These are phyloP conservation scores for Trichoderma asperelloides DNA, from an alignment of 495 filamentous ascomycete species.

Conservation along the genomic window DNA sequence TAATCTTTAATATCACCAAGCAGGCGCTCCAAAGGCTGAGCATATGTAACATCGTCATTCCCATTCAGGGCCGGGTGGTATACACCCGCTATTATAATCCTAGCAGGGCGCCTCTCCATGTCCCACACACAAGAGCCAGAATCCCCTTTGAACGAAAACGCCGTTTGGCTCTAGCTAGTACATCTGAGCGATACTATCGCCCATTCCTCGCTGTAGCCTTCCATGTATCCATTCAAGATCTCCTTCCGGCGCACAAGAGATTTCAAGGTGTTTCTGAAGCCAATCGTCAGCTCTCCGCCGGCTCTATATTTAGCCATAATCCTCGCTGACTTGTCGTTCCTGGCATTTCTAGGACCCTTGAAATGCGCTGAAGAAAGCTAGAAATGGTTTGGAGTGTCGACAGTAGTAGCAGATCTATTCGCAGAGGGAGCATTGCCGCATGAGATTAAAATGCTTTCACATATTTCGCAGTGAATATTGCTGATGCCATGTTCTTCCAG, in stretches of 20 bases:
- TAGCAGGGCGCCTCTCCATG: background rate
- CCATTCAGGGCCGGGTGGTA: background rate
- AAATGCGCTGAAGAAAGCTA: background rate
- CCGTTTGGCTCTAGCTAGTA: background rate
- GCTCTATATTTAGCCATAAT: background rate
- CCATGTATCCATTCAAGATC: background rate
- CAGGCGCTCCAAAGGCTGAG: background rate
- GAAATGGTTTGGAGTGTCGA: background rate
- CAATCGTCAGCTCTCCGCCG: background rate
- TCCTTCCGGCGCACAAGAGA: background rate
- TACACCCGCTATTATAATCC: background rate
- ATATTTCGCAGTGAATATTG: background rate
- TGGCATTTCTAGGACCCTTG: too few relatives aligned
- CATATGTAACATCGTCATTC: background rate
- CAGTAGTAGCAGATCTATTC: background rate
- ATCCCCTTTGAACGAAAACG: background rate
- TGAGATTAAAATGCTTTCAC: background rate
- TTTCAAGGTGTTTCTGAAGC: background rate
- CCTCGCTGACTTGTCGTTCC: background rate
- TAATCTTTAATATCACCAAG: background rate
- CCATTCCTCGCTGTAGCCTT: background rate
- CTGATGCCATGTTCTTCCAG: background rate
- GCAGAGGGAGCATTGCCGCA: background rate
- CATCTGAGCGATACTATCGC: background rate
- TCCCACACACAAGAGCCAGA: background rate